Base-by-base conservation (phyloP, 805 yeast species). In the Nakazawaea siamensis region DNA sequence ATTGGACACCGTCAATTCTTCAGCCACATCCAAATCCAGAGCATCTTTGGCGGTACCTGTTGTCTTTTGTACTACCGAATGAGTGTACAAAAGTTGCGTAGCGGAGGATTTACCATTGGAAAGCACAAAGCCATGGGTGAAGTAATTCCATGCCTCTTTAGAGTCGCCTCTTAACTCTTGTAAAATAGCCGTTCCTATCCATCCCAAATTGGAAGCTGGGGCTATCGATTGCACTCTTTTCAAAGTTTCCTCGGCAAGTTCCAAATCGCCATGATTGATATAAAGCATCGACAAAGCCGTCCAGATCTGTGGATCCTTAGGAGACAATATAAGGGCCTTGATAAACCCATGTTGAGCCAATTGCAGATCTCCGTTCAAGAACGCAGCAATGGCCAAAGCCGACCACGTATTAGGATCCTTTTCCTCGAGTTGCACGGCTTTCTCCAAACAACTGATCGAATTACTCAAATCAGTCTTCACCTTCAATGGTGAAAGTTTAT, bases 281-380 rank as follows among this genome's bases (percentile, higher is more conserved):
- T 83, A 88, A 24, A 92, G 60, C 5, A 82, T 70, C 0, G 94
- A 96, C 39, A 92, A 60, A 46, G 85, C 84, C 12, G 78, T 68
- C 96, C 97, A 92, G 4, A 78, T 69, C 13, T 60, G 59, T 3
- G 80, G 71, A 37, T 82, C 83, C 35, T 73, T 72, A 5, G 82
- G 72, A 31, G 83, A 79, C 26, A 87, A 56, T 0, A 83, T 66
- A 2, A 78, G 58, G 1, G 97, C 88, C 43, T 84, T 80, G 46
- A 92, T 82, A 47, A 83, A 85, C 53, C 96, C 86, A 58, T 92
- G 99, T 56, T 92, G 99, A 0, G 97, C 66, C 5, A 85, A 81
- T 31, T 71, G 68, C 0, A 90, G 78, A 43, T 76, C 81, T 5
- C 18, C 14, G 4, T 64, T 55, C 3, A 73, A 58, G 36, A 78